Evolutionary conservation across 179 eudicot species (phyloP).

Genomic region (Gypsophila paniculata): DNA sequence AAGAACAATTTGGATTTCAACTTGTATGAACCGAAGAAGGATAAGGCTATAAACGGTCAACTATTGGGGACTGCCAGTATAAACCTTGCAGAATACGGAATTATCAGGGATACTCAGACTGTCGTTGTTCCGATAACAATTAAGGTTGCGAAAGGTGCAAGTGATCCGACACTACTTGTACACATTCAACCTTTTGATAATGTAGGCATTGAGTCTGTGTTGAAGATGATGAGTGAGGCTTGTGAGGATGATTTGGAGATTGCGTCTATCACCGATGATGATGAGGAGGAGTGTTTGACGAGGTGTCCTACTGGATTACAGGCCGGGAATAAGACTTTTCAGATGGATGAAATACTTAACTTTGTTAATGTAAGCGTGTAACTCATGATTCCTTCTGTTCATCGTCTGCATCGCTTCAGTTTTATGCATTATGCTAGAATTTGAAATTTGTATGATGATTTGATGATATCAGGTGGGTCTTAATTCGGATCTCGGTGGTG

Average conservation of each 20-base stretch:
- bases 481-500: constrained; percentile 23
- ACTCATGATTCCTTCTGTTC: background rate
- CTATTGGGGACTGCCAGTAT: constrained; percentile 60
- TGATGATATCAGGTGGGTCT: constrained; percentile 26
- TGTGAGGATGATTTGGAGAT: constrained; percentile 57
- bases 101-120: constrained; percentile 43
- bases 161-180: constrained; percentile 49
- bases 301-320: constrained; percentile 46
- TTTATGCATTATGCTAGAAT: too few relatives aligned
- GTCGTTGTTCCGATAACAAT: constrained; percentile 46
- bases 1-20: constrained; percentile 71
- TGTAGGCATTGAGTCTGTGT: constrained; percentile 52
- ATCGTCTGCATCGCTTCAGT: background rate
- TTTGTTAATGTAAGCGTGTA: constrained; percentile 29
- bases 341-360: constrained; percentile 48
- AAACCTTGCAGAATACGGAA: constrained; percentile 72
- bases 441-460: too few relatives aligned
- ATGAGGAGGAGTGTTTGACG: constrained; percentile 54
- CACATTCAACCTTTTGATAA: constrained; percentile 64
- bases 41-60: constrained; percentile 63
- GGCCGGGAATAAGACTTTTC: constrained; percentile 34
- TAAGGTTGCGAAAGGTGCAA: constrained; percentile 47
- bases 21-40: constrained; percentile 68
- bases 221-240: constrained; percentile 45
- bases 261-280: constrained; percentile 52